Base-by-base conservation (phyloP, 352 stramenopile genomes). In the Globisporangium cederbergense region DNA sequence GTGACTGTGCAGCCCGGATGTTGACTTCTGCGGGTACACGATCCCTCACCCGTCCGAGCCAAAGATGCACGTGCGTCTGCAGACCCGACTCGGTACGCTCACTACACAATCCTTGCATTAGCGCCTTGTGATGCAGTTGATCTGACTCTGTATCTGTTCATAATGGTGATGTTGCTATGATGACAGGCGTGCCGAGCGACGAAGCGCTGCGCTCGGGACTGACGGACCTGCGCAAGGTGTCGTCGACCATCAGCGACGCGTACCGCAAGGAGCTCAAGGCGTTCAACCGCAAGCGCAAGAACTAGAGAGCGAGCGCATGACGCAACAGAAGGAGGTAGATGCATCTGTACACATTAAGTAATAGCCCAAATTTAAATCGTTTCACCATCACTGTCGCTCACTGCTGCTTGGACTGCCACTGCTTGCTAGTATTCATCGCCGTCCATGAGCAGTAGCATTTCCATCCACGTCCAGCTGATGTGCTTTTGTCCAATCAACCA, bases 31-130 rank as follows among this genome's bases (percentile, higher is more conserved):
- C 20, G 95, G 95, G 62, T 98, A 98, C 77, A 97, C 91, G 40
- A 97, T 98, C 45, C 95, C 95, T 42, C 95, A 98, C 79, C 95
- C 95, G 22, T 97, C 89, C 7, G 95, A 98, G 70, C 93, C 93
- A 25, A 93, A 98, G 62, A 96, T 98, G 73, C 93, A 98, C 73
- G 72, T 98, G 30, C 84, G 95, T 40, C 82, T 98, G 18, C 95
- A 98, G 75, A 96, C 86, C 9, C 79, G 78, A 47, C 70, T 83
- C 72, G 81, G 83, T 89, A 74, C n/a, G 58, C 42, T 2, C 30
- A 8, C 4, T 28, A 1, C 49, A 42, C 22, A n/a, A 49, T 14
- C 36, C 20, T 45, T 25, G 54, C 18, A 67, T n/a, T 34, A 34
- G 34, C 14, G 50, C 4, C 8, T 8, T 36, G 55, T 2, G 11